Percentiles rank a stretch among this genome's conserved stretches.
These are phyloP conservation scores for Trametes maxima DNA, from an alignment of 768 basidiomycete species.

Conservation along the genomic window DNA sequence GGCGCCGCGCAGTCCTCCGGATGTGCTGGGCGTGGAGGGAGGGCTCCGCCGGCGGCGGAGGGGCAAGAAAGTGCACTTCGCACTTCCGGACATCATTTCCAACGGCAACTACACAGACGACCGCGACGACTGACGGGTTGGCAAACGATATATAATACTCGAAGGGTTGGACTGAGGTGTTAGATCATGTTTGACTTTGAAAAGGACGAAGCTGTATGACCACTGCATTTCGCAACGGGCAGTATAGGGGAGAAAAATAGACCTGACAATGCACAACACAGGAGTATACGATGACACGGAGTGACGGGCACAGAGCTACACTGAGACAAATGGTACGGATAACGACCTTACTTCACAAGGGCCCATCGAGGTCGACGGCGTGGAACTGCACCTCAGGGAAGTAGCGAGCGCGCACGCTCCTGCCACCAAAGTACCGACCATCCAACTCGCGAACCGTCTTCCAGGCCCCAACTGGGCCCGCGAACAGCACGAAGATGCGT, in stretches of 20 bases:
- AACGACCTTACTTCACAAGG: constrained; percentile 31
- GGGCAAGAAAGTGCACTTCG: no score
- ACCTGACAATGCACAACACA: not conserved
- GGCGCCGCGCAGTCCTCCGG: no score
- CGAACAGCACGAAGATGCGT: constrained; percentile 89
- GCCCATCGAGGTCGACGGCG: constrained; percentile 51
- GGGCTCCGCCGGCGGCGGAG: no score
- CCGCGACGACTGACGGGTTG: no score
- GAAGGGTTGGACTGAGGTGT: no score
- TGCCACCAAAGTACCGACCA: constrained; percentile 89
- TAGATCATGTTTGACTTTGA: no score
- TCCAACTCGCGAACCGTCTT: constrained; percentile 93
- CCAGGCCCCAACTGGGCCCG: constrained; percentile 93
- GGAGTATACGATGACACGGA: not conserved
- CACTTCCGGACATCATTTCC: no score
- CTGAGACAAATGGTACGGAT: not conserved
- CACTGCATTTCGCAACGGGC: no score
- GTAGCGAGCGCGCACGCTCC: constrained; percentile 80
- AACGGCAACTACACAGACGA: no score
- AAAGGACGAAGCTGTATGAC: no score
- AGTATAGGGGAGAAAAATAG: not conserved
- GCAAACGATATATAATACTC: no score
- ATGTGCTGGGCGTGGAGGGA: no score
- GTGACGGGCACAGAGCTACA: not conserved
- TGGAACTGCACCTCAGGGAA: constrained; percentile 65